Evolutionary conservation across 345 rosid genomes (phyloP), one percentile per base, ranked within the genome.

Genomic region (Lepidium aucheri): DNA sequence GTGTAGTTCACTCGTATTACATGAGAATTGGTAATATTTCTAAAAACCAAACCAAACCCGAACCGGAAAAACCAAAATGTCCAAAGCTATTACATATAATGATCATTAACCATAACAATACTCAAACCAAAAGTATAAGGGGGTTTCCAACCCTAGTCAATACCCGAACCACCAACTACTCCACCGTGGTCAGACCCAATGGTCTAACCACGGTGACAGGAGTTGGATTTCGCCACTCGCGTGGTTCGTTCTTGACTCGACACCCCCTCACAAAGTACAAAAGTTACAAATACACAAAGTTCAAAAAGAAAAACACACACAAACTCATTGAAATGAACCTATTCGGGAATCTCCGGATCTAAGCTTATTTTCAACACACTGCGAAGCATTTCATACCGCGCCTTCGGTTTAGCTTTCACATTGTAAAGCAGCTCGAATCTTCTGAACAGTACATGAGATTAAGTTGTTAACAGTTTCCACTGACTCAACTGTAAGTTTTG

Each of bases 231-330:
- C 77, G 59, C 69, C 59, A 49, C 84, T 49, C 71, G 82, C 84
- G 95, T 82, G 97, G 99, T 95, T 95, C 99, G 97, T 87, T 95
- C 99, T 95, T 95, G 99, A 95, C 99, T 95, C 99, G 81, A 80
- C 86, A 83, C 84, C 88, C 98, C 71, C 55, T 36, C 44, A 10
- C 40, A 35, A 53, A 67, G 54, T 18, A 52, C 46, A 68, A 46
- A 47, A 42, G 26, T 22, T 50, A 36, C 28, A 22, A 63, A 43
- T 30, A 26, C 52, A 73, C 59, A 57, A 40, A 30, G 30, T 41
- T 54, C 42, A 42, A 12, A 33, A 30, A 28, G 9, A 74, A 6
- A 45, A 30, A 55, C 28, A 41, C 41, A 52, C 28, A 24, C 3
- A 2, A 24, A 2, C 53, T 24, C 20, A 8, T 3, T 53, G 9